Base-by-base conservation (phyloP, 768 basidiomycete species). In the Trametopsis cervina region DNA sequence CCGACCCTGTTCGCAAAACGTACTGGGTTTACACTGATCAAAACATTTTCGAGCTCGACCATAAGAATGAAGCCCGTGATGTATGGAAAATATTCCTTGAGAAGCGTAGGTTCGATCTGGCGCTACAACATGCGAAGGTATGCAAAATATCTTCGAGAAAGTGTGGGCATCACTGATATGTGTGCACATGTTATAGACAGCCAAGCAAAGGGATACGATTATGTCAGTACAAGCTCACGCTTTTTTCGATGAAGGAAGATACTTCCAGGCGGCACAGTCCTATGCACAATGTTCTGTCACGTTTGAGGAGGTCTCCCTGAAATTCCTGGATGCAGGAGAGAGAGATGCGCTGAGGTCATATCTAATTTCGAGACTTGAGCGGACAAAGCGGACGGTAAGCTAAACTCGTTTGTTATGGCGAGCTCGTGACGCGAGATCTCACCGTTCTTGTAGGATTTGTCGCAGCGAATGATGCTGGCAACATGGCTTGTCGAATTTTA, bases 401-500 rank as follows among this genome's bases (percentile, higher is more conserved):
- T 0, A 18, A 9, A 11, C 11, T 17, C 15, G 24, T 22, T 6
- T 24, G n/a, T 27, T 11, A 18, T n/a, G 18, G 11, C n/a, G n/a
- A n/a, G n/a, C n/a, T n/a, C n/a, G n/a, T n/a, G n/a, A n/a, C n/a
- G n/a, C n/a, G n/a, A n/a, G n/a, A n/a, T n/a, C n/a, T 0, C 22
- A 11, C 13, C 7, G 21, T 17, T 33, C 25, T 21, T 39, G 11
- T 48, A 97, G 94, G 92, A 96, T 58, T 56, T 87, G 33, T 93
- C 91, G 0, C 94, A 97, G 63, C 78, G 96, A 35, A 93, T 93
- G 85, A 92, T 98, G 83, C 70, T 99, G 17, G 94, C 96, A 15
- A 97, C 93, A 0, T 99, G 96, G 96, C 80, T 99, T 11, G 85
- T 96, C 24, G 96, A 99, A 65, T 91, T 98, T 54, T 97, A 93